Evolutionary conservation across 2,329 filamentous ascomycete genomes (phyloP).

Genomic region (Fusarium sp.): DNA sequence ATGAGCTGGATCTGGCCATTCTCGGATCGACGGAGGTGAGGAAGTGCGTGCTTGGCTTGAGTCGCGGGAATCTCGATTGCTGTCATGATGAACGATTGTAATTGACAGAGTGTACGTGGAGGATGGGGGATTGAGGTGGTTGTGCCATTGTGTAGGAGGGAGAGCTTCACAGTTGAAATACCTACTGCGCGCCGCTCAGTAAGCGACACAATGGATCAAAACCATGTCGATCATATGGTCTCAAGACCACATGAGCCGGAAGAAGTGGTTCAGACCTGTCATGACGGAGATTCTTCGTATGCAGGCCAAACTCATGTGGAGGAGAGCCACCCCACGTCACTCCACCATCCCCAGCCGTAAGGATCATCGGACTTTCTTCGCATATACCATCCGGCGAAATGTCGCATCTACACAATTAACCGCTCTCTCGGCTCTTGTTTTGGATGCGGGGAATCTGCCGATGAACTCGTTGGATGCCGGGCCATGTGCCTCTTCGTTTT

Average conservation of each 20-base stretch:
- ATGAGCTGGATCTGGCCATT: slow-evolving; percentile 50
- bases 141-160: not conserved
- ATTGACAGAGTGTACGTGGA: not conserved
- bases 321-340: not conserved
- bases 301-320: not conserved
- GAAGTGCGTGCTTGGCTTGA: not conserved
- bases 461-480: not conserved
- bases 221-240: not conserved
- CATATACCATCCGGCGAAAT: slow-evolving; percentile 15
- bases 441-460: not conserved
- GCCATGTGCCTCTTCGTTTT: not conserved
- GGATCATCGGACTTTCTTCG: slow-evolving; percentile 31
- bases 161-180: slow-evolving; percentile 20
- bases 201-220: not conserved
- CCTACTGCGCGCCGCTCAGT: not conserved
- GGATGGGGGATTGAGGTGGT: not conserved
- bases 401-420: not conserved
- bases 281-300: slow-evolving; percentile 5
- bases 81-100: slow-evolving; percentile 24
- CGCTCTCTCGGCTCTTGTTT: slow-evolving; percentile 1
- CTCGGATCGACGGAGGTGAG: slow-evolving; percentile 35
- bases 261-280: not conserved
- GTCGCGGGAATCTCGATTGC: slow-evolving; percentile 1
- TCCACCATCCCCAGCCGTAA: not conserved
- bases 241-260: not conserved